Evolutionary conservation across 2,329 filamentous ascomycete genomes (phyloP).

Genomic region (Didymella exigua): DNA sequence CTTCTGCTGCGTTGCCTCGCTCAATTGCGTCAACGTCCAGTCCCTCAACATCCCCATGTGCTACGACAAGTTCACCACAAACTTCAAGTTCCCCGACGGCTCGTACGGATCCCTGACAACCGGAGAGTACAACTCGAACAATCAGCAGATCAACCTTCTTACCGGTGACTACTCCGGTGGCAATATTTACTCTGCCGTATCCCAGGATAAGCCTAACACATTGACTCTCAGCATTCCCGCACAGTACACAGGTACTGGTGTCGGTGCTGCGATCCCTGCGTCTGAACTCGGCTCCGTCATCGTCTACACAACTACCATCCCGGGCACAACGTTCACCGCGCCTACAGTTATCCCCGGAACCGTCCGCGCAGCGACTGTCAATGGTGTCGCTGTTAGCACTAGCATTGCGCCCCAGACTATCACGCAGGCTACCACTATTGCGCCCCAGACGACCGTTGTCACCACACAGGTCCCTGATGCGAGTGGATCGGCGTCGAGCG

Average conservation of each 20-base stretch:
- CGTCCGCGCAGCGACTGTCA: slow-evolving; percentile 25
- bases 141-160: slow-evolving; percentile 52
- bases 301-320: slow-evolving; percentile 43
- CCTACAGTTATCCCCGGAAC: slow-evolving; percentile 31
- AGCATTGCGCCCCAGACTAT: slow-evolving; percentile 31
- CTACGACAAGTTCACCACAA: slow-evolving; percentile 60
- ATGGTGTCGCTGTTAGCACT: slow-evolving; percentile 24
- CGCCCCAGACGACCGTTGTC: slow-evolving; percentile 26
- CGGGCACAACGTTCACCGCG: slow-evolving; percentile 33
- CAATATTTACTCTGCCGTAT: slow-evolving; percentile 52
- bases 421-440: slow-evolving; percentile 30
- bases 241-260: slow-evolving; percentile 54
- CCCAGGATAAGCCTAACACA: slow-evolving; percentile 51
- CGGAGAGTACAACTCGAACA: slow-evolving; percentile 51
- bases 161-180: slow-evolving; percentile 53
- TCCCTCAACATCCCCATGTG: slow-evolving; percentile 55
- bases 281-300: slow-evolving; percentile 50
- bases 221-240: slow-evolving; percentile 52
- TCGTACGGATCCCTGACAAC: slow-evolving; percentile 54
- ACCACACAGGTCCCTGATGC: slow-evolving; percentile 20
- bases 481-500: slow-evolving; percentile 3
- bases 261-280: slow-evolving; percentile 54
- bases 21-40: slow-evolving; percentile 51
- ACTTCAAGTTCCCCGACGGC: slow-evolving; percentile 55
- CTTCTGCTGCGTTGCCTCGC: slow-evolving; percentile 46